Evolutionary conservation across 2,329 filamentous ascomycete genomes (phyloP).

Genomic region (Penicillium sp.): DNA sequence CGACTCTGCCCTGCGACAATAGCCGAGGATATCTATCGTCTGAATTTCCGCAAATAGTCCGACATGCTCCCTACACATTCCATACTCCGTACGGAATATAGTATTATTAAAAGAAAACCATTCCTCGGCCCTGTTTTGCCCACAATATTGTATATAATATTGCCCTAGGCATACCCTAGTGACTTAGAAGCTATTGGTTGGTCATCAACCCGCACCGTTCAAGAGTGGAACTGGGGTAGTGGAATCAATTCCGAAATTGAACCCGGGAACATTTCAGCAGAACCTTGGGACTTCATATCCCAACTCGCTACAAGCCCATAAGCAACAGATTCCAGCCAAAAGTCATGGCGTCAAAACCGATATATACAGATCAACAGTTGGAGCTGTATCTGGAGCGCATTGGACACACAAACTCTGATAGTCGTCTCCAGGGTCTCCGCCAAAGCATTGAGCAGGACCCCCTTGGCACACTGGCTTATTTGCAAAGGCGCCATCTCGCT

Average conservation of each 20-base stretch:
- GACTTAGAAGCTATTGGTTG: no score
- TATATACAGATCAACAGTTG: conserved; percentile 40
- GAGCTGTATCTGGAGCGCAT: conserved; percentile 39
- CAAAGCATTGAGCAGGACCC: conserved; percentile 31
- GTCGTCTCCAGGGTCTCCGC: conserved; percentile 29
- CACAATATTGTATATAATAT: not conserved
- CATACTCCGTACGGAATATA: not conserved
- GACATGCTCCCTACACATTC: not conserved
- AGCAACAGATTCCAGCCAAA: not conserved
- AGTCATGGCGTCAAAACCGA: conserved; percentile 21
- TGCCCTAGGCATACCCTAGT: not conserved
- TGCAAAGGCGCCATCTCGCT: conserved; percentile 49
- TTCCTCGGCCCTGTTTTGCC: not conserved
- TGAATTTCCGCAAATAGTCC: not conserved
- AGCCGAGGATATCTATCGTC: not conserved
- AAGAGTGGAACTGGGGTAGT: no score
- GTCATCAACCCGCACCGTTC: no score
- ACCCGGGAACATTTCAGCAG: no score
- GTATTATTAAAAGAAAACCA: not conserved
- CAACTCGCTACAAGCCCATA: not conserved
- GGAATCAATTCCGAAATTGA: no score
- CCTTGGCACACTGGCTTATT: conserved; percentile 31
- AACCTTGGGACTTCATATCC: not conserved
- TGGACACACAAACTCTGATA: conserved; percentile 22
- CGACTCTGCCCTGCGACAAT: not conserved